phyloP scores from a whole-genome alignment of 2,329 filamentous ascomycete species.

The Exutisphaerella laricina region DNA sequence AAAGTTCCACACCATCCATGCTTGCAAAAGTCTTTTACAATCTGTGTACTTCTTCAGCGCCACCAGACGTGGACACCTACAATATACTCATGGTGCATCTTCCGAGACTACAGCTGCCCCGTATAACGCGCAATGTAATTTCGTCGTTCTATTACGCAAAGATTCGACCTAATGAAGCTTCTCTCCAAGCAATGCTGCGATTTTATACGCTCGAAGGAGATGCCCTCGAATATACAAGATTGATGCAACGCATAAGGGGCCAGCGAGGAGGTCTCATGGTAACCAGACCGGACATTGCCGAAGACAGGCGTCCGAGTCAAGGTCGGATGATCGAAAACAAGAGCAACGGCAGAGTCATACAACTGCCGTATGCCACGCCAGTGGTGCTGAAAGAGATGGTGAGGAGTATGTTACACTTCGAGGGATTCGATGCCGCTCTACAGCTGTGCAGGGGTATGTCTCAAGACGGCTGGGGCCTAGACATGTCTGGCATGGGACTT shows the following conservation, averaged over 20 bases:
- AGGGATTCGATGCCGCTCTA: slow-evolving; percentile 41
- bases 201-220: slow-evolving; percentile 35
- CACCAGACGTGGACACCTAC: slow-evolving; percentile 62
- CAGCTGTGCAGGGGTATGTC: slow-evolving; percentile 40
- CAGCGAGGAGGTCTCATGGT: slow-evolving; percentile 36
- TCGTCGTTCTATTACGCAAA: slow-evolving; percentile 30
- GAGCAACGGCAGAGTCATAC: slow-evolving; percentile 32
- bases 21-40: slow-evolving; percentile 53
- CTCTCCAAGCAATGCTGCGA: slow-evolving; percentile 37
- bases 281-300: slow-evolving; percentile 35
- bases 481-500: slow-evolving; percentile 35
- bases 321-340: slow-evolving; percentile 8
- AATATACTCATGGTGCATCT: slow-evolving; percentile 68
- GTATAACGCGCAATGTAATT: slow-evolving; percentile 31
- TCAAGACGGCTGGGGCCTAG: slow-evolving; percentile 43
- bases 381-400: slow-evolving; percentile 41
- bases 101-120: slow-evolving; percentile 28
- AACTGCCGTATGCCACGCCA: slow-evolving; percentile 41
- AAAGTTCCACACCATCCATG: slow-evolving; percentile 17
- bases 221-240: slow-evolving; percentile 34
- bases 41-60: slow-evolving; percentile 55
- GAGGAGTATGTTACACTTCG: slow-evolving; percentile 40
- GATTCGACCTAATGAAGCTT: slow-evolving; percentile 44
- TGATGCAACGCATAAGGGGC: slow-evolving; percentile 42
- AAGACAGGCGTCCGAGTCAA: slow-evolving; percentile 28